Base-by-base conservation (phyloP, 1,139 yeast species). In the Meyerozyma elateridarum region DNA sequence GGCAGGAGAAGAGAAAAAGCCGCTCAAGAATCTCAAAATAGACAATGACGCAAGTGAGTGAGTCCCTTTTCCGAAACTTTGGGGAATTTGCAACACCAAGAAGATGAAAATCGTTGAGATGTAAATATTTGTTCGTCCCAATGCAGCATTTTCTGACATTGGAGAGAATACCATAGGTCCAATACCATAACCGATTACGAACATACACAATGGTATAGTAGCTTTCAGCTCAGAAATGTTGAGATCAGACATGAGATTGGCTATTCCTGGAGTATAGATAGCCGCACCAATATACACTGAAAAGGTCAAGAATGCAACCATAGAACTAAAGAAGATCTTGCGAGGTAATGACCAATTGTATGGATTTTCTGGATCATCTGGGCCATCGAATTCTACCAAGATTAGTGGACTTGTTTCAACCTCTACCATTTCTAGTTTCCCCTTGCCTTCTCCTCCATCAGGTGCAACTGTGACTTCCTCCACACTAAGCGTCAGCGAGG, bases 101-200 rank as follows among this genome's bases (percentile, higher is more conserved):
- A 53, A 61, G 5, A 61, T 32, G 36, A 59, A 49, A 22, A 59
- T 45, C 2, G 63, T 52, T 20, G 43, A 29, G 27, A 59, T 41
- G 37, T 62, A 63, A 25, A 61, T 48, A 17, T 60, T 47, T 31
- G 69, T 72, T 41, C 87, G 61, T 3, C 87, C 87, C 34, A 77
- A 66, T 12, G 56, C 55, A 6, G 39, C 33, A 34, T 54, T 50
- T 46, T 77, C 83, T 4, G 78, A 65, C 36, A 76, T 38, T 1
- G 84, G 82, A 2, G 78, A 62, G 34, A 74, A 66, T 1, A 74
- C 38, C 61, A 73, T 54, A 9, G 79, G 80, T 0, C 79, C 79
- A 20, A 71, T 29, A 16, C 79, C 82, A 42, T 73, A 76, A 1
- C 80, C 83, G 13, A 75, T 40, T 8, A 76, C 76, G 41, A 48